Evolutionary conservation across 2,329 filamentous ascomycete genomes (phyloP).

Genomic region (Curvularia verruculosa): DNA sequence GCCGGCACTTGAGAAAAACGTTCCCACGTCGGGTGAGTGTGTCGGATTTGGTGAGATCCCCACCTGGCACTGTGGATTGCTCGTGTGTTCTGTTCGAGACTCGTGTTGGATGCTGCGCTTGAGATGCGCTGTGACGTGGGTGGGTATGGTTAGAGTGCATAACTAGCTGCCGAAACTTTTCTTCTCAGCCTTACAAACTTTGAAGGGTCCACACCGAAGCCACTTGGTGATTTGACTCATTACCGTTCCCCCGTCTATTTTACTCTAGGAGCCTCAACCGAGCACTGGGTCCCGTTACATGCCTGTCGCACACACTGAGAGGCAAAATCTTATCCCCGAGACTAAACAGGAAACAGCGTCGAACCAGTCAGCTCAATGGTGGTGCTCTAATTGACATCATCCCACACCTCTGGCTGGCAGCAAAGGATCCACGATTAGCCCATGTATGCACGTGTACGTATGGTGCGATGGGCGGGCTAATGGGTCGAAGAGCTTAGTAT

Average conservation of each 20-base stretch:
- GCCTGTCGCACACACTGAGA: background rate
- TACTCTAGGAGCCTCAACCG: slow-evolving; percentile 8
- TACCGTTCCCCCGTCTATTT: slow-evolving; percentile 4
- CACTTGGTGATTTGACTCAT: slow-evolving; percentile 12
- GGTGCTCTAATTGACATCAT: slow-evolving; percentile 12
- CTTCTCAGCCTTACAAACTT: slow-evolving; percentile 28
- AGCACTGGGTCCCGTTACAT: background rate
- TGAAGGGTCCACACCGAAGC: slow-evolving; percentile 15
- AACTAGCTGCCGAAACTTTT: slow-evolving; percentile 23
- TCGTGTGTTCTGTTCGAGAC: background rate
- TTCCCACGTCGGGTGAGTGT: background rate
- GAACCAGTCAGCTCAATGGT: background rate
- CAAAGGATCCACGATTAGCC: background rate
- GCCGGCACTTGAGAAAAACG: background rate
- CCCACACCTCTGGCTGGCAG: background rate
- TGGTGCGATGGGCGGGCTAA: background rate
- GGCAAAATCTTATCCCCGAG: background rate
- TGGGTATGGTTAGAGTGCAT: slow-evolving; percentile 12
- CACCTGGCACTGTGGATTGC: background rate
- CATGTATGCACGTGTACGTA: background rate
- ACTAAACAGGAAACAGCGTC: background rate
- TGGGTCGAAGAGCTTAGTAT: background rate
- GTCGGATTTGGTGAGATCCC: background rate
- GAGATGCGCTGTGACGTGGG: slow-evolving; percentile 27
- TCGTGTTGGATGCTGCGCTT: slow-evolving; percentile 6